Conservation (phyloP, 805 yeast genomes). For the Candida corydali region DNA sequence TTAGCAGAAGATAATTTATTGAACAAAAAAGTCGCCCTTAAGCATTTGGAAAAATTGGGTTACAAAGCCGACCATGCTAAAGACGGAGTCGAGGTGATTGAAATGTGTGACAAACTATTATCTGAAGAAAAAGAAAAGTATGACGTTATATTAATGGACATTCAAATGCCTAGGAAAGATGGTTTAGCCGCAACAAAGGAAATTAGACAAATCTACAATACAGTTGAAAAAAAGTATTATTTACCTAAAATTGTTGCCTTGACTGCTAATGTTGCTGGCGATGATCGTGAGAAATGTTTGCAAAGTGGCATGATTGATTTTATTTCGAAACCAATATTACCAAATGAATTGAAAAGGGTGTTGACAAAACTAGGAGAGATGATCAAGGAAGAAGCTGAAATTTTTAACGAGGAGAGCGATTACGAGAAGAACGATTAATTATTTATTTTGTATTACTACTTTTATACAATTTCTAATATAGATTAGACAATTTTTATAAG, state of each 20-base stretch:
- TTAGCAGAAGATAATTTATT: slow-evolving; percentile 55
- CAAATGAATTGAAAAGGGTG: slow-evolving; percentile 38
- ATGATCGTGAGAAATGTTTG: slow-evolving; percentile 44
- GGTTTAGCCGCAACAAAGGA: slow-evolving; percentile 50
- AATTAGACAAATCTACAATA: slow-evolving; percentile 24
- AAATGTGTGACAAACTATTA: slow-evolving; percentile 22
- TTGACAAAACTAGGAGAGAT: slow-evolving; percentile 17
- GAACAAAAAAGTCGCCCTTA: slow-evolving; percentile 47
- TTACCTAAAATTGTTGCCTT: slow-evolving; percentile 43
- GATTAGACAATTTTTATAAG: not conserved
- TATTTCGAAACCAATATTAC: slow-evolving; percentile 50
- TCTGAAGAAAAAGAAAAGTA: slow-evolving; percentile 29
- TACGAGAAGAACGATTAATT: too few relatives aligned
- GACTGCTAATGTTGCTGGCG: slow-evolving; percentile 53
- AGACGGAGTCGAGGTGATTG: slow-evolving; percentile 45
- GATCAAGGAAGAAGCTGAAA: slow-evolving; percentile 1
- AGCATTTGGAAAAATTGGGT: slow-evolving; percentile 46
- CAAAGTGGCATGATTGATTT: slow-evolving; percentile 52
- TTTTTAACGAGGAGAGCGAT: too few relatives aligned
- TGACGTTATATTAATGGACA: slow-evolving; percentile 54
- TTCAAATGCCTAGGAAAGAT: slow-evolving; percentile 53
- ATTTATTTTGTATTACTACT: too few relatives aligned
- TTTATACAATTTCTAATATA: too few relatives aligned
- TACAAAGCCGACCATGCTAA: slow-evolving; percentile 49
- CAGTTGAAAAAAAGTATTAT: slow-evolving; percentile 11